Percentiles rank a stretch among this genome's conserved stretches.
phyloP scores from a whole-genome alignment of 2,329 filamentous ascomycete genomes.

The Karstenula rhodostoma region DNA sequence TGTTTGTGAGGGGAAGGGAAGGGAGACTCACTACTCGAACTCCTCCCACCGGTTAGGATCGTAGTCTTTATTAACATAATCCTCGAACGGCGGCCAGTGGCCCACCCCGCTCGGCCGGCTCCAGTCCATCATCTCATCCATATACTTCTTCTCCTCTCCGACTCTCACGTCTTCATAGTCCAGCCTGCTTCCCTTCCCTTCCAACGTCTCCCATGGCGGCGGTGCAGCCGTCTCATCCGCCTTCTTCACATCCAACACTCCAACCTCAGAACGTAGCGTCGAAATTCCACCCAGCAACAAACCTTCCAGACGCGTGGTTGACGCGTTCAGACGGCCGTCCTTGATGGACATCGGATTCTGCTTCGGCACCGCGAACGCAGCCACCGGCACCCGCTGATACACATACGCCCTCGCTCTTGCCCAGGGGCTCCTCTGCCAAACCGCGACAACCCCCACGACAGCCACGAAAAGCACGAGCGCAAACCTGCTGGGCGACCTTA shows the following conservation, averaged over 20 bases:
- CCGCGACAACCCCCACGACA: constrained; percentile 42
- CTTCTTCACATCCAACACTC: neutral
- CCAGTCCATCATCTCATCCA: constrained; percentile 55
- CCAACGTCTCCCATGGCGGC: constrained; percentile 37
- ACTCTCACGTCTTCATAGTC: constrained; percentile 28
- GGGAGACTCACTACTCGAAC: constrained; percentile 47
- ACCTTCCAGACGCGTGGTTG: neutral
- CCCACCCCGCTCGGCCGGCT: constrained; percentile 45
- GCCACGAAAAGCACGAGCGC: constrained; percentile 46
- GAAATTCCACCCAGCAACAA: neutral
- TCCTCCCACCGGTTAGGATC: constrained; percentile 60
- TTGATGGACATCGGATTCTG: constrained; percentile 23
- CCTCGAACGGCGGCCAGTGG: constrained; percentile 57
- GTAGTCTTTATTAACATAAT: constrained; percentile 53
- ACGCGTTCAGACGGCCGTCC: neutral
- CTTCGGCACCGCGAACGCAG: constrained; percentile 29
- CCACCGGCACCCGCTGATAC: constrained; percentile 33
- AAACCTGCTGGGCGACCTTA: constrained; percentile 50
- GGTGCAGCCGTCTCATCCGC: constrained; percentile 15
- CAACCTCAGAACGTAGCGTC: neutral
- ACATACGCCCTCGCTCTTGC: constrained; percentile 8
- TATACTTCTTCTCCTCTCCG: constrained; percentile 44
- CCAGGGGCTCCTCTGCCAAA: constrained; percentile 42
- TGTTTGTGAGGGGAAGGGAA: constrained; percentile 7
- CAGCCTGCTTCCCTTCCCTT: constrained; percentile 25